These are phyloP conservation scores for Penicillium sp. DNA, from an alignment of 2,329 filamentous ascomycete species.

Conservation along the genomic window DNA sequence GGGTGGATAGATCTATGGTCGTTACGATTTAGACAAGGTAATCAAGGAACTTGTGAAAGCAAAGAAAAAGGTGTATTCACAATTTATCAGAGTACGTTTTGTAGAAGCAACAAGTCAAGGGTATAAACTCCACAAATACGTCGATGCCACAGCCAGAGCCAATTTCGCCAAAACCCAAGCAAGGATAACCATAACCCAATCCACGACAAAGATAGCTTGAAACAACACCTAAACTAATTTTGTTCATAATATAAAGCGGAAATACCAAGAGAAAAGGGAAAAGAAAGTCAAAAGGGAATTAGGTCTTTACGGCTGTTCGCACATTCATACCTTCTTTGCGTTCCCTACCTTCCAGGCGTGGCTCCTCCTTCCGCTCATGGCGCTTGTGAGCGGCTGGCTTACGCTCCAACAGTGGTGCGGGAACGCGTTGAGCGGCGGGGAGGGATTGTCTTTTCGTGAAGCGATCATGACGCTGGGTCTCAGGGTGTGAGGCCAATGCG, in stretches of 20 bases:
- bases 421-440: slow-evolving; percentile 28
- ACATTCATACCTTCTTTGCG: slow-evolving; percentile 39
- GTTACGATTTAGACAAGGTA: neutral
- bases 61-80: neutral
- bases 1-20: neutral
- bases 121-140: slow-evolving; percentile 1
- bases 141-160: neutral
- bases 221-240: neutral
- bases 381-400: slow-evolving; percentile 41
- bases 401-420: slow-evolving; percentile 39
- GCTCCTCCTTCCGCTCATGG: slow-evolving; percentile 36
- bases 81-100: neutral
- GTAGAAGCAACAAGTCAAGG: neutral
- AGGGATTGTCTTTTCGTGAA: slow-evolving; percentile 28
- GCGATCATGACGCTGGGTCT: slow-evolving; percentile 27
- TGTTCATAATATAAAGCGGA: neutral
- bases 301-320: slow-evolving; percentile 18
- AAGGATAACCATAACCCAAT: neutral
- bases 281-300: slow-evolving; percentile 1
- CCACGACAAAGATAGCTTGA: neutral
- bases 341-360: slow-evolving; percentile 30
- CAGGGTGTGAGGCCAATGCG: slow-evolving; percentile 29
- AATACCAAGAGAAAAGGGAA: neutral
- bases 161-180: neutral
- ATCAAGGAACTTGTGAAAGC: neutral